Conservation (phyloP, 768 basidiomycete species). For the Pleurotus tuoliensis region DNA sequence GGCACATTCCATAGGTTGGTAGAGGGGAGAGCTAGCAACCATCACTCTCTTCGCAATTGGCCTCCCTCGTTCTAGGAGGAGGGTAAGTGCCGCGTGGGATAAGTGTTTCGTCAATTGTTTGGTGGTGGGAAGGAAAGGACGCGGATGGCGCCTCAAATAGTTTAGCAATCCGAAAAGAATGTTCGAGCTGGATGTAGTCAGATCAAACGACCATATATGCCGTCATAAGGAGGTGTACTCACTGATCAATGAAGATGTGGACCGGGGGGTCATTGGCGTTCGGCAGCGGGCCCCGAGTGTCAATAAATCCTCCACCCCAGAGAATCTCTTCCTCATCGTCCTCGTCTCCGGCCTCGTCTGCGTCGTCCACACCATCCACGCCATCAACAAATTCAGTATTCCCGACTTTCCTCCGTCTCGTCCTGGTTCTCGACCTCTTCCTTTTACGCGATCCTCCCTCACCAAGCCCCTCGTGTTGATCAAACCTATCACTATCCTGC, state of each 20-base stretch:
- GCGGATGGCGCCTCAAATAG: constrained; percentile 57
- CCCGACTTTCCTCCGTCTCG: constrained; percentile 1
- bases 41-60: constrained; percentile 70
- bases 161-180: constrained; percentile 82
- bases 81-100: constrained; percentile 72
- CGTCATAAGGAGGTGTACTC: constrained; percentile 15
- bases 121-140: constrained; percentile 24
- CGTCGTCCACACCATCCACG: constrained; percentile 10
- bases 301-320: constrained; percentile 8
- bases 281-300: constrained; percentile 12
- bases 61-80: constrained; percentile 81
- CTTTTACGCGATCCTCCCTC: not conserved
- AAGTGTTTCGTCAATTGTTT: constrained; percentile 43
- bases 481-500: constrained; percentile 1
- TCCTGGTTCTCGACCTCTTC: constrained; percentile 1
- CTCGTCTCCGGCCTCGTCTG: constrained; percentile 18
- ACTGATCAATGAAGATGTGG: constrained; percentile 56
- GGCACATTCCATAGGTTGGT: constrained; percentile 76
- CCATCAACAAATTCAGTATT: constrained; percentile 2
- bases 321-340: constrained; percentile 11
- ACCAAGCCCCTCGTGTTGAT: not conserved
- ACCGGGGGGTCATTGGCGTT: constrained; percentile 10
- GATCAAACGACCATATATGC: not conserved
- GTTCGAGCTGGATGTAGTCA: constrained; percentile 61
- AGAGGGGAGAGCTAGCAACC: constrained; percentile 78